These are phyloP conservation scores for Lecanicillium sp. DNA, from an alignment of 2,329 filamentous ascomycete genomes.

Conservation along the genomic window DNA sequence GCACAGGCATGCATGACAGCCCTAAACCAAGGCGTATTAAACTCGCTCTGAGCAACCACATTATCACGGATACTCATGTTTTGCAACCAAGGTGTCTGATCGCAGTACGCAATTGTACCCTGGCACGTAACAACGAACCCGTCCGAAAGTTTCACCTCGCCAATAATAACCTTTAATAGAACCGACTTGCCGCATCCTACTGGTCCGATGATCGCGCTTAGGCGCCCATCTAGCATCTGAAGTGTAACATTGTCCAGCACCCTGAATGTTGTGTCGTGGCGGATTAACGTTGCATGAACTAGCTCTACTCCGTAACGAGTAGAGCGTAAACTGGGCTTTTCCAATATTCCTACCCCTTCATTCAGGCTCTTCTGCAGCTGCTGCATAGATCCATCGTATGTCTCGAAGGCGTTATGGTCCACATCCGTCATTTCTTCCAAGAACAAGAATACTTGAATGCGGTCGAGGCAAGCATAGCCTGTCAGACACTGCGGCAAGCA, in stretches of 20 bases:
- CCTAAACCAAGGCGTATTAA: conserved; percentile 5
- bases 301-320: conserved; percentile 5
- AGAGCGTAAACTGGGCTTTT: conserved; percentile 1
- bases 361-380: not conserved
- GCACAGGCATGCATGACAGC: conserved; percentile 6
- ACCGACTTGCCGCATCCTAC: conserved; percentile 14
- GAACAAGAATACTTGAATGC: conserved; percentile 5
- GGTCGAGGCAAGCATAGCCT: conserved; percentile 6
- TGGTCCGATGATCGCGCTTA: conserved; percentile 18
- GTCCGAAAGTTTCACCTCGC: conserved; percentile 10
- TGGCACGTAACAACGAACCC: conserved; percentile 10
- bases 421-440: conserved; percentile 5
- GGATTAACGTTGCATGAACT: conserved; percentile 4
- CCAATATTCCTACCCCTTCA: not conserved
- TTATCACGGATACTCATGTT: conserved; percentile 7
- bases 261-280: not conserved
- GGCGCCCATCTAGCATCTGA: conserved; percentile 13
- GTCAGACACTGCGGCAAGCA: conserved; percentile 3
- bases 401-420: conserved; percentile 3
- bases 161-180: conserved; percentile 13
- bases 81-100: conserved; percentile 7
- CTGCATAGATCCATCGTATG: conserved; percentile 2
- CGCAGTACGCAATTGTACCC: conserved; percentile 10
- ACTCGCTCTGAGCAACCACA: conserved; percentile 7
- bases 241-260: conserved; percentile 5